These are phyloP conservation scores for Leccinum subrobustum DNA, from an alignment of 1,284 basidiomycete species.

Conservation along the genomic window DNA sequence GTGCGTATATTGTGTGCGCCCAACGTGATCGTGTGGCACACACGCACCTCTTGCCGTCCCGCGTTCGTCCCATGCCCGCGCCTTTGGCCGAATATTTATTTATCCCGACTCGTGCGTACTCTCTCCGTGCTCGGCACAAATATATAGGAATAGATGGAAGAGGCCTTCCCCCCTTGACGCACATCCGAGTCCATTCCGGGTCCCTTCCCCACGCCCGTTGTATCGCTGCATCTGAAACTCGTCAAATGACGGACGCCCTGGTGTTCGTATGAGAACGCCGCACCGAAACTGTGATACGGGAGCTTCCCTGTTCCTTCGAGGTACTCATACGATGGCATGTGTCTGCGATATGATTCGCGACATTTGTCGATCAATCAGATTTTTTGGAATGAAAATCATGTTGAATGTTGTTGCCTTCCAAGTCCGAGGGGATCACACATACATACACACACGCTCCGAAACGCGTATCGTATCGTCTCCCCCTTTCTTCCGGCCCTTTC, in stretches of 20 bases:
- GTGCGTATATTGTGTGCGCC: neutral
- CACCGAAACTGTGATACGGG: neutral
- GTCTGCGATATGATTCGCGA: neutral
- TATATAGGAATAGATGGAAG: neutral
- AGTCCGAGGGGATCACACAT: neutral
- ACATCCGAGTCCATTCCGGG: neutral
- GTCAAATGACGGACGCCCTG: neutral
- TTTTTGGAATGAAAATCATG: neutral
- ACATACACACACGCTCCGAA: neutral
- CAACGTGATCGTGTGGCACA: too few species aligned
- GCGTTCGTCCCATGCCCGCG: neutral
- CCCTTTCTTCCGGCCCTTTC: neutral
- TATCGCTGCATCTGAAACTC: neutral
- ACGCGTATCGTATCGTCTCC: neutral
- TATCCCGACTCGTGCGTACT: neutral
- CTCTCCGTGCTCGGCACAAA: neutral
- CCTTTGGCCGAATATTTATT: neutral
- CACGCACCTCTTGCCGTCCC: too few species aligned
- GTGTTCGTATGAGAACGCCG: neutral
- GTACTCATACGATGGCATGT: neutral
- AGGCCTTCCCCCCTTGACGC: neutral
- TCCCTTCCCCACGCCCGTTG: neutral
- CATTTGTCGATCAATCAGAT: neutral
- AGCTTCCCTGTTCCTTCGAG: neutral
- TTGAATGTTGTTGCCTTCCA: neutral